These are phyloP conservation scores for Vickermania ingenoplastis DNA, from an alignment of 208 protist species.

Conservation along the genomic window DNA sequence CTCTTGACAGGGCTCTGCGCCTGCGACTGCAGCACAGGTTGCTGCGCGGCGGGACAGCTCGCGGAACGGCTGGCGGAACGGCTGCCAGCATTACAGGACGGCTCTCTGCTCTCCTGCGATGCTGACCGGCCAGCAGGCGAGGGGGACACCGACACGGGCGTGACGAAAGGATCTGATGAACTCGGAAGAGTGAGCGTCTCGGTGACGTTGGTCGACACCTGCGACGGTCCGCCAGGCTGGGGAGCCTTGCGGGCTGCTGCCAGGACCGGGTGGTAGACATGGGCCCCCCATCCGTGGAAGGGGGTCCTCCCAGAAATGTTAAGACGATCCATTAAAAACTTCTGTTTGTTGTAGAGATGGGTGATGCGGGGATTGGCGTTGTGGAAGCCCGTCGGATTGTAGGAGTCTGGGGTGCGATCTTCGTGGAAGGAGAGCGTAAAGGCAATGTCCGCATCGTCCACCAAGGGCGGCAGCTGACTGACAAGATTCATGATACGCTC, in stretches of 20 bases:
- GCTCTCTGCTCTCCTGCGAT: too few relatives aligned
- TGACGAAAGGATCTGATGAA: background rate
- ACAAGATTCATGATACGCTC: conserved; percentile 53
- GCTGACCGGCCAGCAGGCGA: background rate
- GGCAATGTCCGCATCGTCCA: conserved; percentile 51
- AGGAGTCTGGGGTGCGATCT: conserved; percentile 40
- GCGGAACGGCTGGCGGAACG: too few relatives aligned
- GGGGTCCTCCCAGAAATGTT: background rate
- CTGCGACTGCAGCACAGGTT: too few relatives aligned
- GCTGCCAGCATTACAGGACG: too few relatives aligned
- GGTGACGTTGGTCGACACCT: background rate
- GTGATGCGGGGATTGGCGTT: conserved; percentile 46
- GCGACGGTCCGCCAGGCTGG: background rate
- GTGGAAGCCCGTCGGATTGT: conserved; percentile 70
- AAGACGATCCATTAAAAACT: conserved; percentile 50
- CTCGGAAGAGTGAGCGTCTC: background rate
- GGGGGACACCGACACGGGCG: background rate
- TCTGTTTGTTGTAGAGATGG: conserved; percentile 38
- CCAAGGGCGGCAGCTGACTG: conserved; percentile 46
- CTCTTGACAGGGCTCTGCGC: too few relatives aligned
- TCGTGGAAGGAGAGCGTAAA: conserved; percentile 79
- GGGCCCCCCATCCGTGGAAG: background rate
- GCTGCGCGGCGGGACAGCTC: too few relatives aligned
- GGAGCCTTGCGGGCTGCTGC: background rate
- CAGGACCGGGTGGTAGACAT: background rate